Evolutionary conservation across 2,329 filamentous ascomycete species (phyloP), one percentile per base, ranked within the genome.

Genomic region (Drechslerella coelobrocha): DNA sequence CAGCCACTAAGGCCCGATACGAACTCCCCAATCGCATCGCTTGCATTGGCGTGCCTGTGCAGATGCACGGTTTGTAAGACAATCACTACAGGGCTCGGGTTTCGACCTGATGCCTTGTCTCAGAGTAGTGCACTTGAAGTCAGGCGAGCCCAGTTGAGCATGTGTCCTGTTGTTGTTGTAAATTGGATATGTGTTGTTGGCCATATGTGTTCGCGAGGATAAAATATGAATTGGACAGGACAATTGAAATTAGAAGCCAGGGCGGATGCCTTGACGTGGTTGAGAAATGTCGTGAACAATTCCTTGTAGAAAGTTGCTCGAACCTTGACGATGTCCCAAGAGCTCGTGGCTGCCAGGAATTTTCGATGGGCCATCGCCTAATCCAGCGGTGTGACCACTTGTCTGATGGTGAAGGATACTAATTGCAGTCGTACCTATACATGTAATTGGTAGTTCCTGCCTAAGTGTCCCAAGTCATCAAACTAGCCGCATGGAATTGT

Each of bases 121-220:
- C 17, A 17, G 19, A 45, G 9, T 23, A 19, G n/a, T n/a, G n/a
- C n/a, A n/a, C n/a, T 45, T 21, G 41, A 45, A 45, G 19, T 21
- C 19, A 19, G 41, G 4, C 14, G 21, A 45, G 2, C 12, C 34
- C 41, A 14, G 41, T 9, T 45, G 41, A 17, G 14, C 10, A 19
- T 19, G 17, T 10, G n/a, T n/a, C n/a, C n/a, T n/a, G n/a, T n/a
- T n/a, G n/a, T 21, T 45, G 41, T 45, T 45, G 41, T 45, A 45
- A 45, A 45, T 45, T 45, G 8, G 14, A 45, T 45, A 21, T 45
- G 41, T 23, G 41, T 45, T 45, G 41, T 45, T 45, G 41, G 41
- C 5, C 34, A 6, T 12, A 10, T 14, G 34, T 14, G 34, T 39
- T 39, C 12, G 29, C 12, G 17, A n/a, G 34, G 4, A 14, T 6